A percentile compares a stretch with the other conserved stretches of the same genome.
Conservation (phyloP, 73 alveolate species). For the Tetrahymena elliotti region DNA sequence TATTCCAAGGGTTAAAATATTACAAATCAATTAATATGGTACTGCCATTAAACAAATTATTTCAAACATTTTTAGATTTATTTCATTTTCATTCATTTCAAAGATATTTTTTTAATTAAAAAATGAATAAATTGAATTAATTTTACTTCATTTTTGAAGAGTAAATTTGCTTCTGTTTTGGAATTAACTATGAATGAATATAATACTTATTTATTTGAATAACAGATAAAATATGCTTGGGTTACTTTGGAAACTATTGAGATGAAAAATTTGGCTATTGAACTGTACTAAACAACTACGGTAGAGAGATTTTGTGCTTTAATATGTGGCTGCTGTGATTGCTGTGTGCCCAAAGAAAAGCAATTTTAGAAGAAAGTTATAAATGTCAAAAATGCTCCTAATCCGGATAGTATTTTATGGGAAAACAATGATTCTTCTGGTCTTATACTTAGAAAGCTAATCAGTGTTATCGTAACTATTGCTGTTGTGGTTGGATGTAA, state of each 20-base stretch:
- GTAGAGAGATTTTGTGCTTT: not conserved
- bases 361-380: not conserved
- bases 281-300: not conserved
- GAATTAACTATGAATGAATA: no score
- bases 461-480: not conserved
- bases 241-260: not conserved
- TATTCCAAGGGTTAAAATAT: no score
- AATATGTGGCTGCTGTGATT: not conserved
- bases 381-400: not conserved
- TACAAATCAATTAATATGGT: no score
- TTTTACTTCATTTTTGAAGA: no score
- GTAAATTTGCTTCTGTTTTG: no score
- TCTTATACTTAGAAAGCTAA: not conserved
- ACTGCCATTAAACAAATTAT: no score
- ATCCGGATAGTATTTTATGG: not conserved
- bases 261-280: not conserved
- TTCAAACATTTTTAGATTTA: no score
- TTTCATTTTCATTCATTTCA: not conserved
- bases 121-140: no score
- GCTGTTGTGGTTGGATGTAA: not conserved
- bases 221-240: not conserved
- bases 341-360: not conserved
- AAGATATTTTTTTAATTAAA: not conserved
- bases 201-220: no score
- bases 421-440: not conserved